A percentile compares a stretch with the other conserved stretches of the same genome.
phyloP scores from a whole-genome alignment of 73 alveolate species.

The Urostyla sp. region DNA sequence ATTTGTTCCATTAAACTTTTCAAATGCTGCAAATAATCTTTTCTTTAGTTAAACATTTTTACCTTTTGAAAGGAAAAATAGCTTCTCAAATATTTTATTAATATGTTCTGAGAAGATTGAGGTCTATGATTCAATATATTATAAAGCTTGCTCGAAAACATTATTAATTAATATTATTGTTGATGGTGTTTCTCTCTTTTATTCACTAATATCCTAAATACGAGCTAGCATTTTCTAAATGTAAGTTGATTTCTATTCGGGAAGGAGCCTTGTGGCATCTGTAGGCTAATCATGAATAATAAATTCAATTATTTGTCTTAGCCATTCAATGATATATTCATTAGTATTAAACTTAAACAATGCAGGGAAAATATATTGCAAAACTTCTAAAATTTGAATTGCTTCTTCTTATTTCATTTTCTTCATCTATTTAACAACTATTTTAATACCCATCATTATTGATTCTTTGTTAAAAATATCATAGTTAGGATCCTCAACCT shows the following conservation, averaged over 20 bases:
- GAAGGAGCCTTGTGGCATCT: constrained; percentile 1
- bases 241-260: constrained; percentile 17
- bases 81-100: constrained; percentile 17
- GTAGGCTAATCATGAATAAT: constrained; percentile 23
- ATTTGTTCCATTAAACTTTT: constrained; percentile 25
- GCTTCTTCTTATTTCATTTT: constrained; percentile 36
- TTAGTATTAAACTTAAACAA: constrained; percentile 36
- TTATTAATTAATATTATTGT: constrained; percentile 16
- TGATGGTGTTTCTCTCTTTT: constrained; percentile 6
- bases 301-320: constrained; percentile 27
- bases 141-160: constrained; percentile 41
- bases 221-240: constrained; percentile 3
- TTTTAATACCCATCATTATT: constrained; percentile 11
- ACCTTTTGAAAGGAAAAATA: constrained; percentile 37
- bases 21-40: constrained; percentile 31
- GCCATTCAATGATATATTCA: constrained; percentile 39
- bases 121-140: constrained; percentile 21
- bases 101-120: constrained; percentile 5
- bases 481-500: constrained; percentile 39
- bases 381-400: constrained; percentile 1
- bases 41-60: constrained; percentile 20
- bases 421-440: constrained; percentile 2
- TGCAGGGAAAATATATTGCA: neutral
- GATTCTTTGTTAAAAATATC: constrained; percentile 47
- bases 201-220: neutral